Base-by-base conservation (phyloP, 805 yeast species). In the Yamadazyma scolyti region DNA sequence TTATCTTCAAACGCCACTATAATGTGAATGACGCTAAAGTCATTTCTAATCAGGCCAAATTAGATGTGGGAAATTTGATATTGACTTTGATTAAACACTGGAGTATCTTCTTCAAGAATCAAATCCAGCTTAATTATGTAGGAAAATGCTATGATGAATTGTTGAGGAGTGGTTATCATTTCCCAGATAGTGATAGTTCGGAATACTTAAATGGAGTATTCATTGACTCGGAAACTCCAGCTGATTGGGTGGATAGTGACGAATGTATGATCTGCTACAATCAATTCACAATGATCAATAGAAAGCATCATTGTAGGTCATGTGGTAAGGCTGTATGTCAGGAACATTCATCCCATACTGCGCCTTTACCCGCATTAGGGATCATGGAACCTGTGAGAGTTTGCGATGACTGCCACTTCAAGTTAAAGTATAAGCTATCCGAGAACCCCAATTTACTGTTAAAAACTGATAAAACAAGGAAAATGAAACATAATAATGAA, bases 161-260 rank as follows among this genome's bases (percentile, higher is more conserved):
- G 36, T 65, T 71, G 33, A 55, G 61, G 23, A 82, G 82, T 35
- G 89, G 81, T 1, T 75, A 75, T 43, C 62, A 68, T 31, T 87
- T 89, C 48, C 95, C 95, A 1, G 61, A 61, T 16, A 50, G 54
- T 16, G 54, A 56, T 20, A 34, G 34, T 12, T 33, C 32, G 9
- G 43, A 37, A 16, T 38, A 43, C 14, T 50, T 59, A 14, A 68
- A 66, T 28, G 54, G 67, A 19, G 61, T 61, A 12, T 77, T 89
- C 54, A 75, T 90, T 28, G 97, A 90, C 47, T 75, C 96, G 2
- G 82, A 78, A 39, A 89, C 89, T 4, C 97, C 98, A 2, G 97
- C 98, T 0, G 97, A 88, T 46, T 93, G 98, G 98, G 80, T 84
- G 14, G 98, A 93, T 50, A 82, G 89, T 8, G 95, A 87, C 46